phyloP scores from a whole-genome alignment of 768 basidiomycete genomes.

The Trametes gibbosa region DNA sequence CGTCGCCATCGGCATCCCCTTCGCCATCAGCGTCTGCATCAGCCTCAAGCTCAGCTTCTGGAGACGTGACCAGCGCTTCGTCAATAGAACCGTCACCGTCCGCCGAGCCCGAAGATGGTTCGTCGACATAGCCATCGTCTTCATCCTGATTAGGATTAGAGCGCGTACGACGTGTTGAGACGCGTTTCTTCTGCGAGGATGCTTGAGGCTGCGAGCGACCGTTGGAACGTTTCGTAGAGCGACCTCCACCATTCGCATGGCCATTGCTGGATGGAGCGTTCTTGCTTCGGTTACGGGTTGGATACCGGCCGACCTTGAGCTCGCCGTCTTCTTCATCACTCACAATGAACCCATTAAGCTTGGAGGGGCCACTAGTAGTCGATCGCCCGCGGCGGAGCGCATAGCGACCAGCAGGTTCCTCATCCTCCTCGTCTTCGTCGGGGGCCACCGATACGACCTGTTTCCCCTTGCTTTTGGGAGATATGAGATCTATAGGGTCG shows the following conservation, averaged over 20 bases:
- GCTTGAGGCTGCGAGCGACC: conserved; percentile 21
- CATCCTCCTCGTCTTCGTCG: conserved; percentile 29
- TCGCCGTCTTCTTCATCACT: conserved; percentile 40
- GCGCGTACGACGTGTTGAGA: conserved; percentile 23
- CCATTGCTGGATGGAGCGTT: conserved; percentile 27
- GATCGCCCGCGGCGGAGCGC: conserved; percentile 8
- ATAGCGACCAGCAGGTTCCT: conserved; percentile 18
- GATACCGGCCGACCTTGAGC: conserved; percentile 30
- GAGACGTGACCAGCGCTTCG: conserved; percentile 44
- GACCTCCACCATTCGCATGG: conserved; percentile 25
- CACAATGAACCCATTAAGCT: conserved; percentile 37
- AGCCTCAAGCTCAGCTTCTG: conserved; percentile 35
- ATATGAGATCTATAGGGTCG: conserved; percentile 14
- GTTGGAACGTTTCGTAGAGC: conserved; percentile 27
- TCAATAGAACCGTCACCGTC: conserved; percentile 58
- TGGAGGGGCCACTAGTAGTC: conserved; percentile 15
- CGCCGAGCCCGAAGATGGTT: conserved; percentile 49
- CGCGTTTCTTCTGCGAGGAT: conserved; percentile 21
- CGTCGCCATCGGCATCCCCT: conserved; percentile 40
- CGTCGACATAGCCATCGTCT: conserved; percentile 48
- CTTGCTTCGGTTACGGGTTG: conserved; percentile 41
- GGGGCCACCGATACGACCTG: conserved; percentile 6
- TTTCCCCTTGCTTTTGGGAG: conserved; percentile 7
- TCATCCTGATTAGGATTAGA: conserved; percentile 22
- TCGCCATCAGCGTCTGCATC: conserved; percentile 41